A percentile compares a stretch with the other conserved stretches of the same genome.
Conservation (phyloP, 129 eudicot genomes). For the Saposhnikovia divaricata region DNA sequence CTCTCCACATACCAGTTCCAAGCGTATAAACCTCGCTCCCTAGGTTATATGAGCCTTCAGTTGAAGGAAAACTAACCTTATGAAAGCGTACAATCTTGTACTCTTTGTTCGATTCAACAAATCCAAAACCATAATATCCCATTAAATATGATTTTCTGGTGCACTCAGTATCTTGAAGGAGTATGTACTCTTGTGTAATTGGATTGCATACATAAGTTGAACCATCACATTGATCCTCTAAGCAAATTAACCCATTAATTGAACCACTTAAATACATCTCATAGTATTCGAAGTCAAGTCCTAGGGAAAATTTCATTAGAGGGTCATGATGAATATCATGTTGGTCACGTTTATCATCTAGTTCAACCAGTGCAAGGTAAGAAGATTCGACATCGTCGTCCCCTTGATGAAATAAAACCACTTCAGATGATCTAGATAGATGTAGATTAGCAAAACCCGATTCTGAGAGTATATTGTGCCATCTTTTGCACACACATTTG, state of each 20-base stretch:
- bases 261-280: constrained; percentile 21
- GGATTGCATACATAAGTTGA: constrained; percentile 23
- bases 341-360: not conserved
- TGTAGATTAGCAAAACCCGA: constrained; percentile 24
- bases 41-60: not conserved
- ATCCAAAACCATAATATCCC: constrained; percentile 25
- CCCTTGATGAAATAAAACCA: constrained; percentile 17
- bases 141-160: constrained; percentile 3
- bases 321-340: constrained; percentile 5
- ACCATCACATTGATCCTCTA: not conserved
- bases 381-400: too few relatives aligned
- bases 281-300: not conserved
- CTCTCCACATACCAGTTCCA: constrained; percentile 39
- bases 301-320: not conserved
- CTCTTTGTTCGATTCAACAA: constrained; percentile 2
- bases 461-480: constrained; percentile 22
- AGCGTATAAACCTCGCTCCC: constrained; percentile 37
- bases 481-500: constrained; percentile 31
- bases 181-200: not conserved
- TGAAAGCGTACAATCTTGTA: constrained; percentile 27
- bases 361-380: not conserved
- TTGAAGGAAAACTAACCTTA: not conserved
- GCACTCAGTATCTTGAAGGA: not conserved
- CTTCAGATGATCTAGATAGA: constrained; percentile 22
- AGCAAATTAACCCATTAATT: constrained; percentile 34